Percentiles rank a stretch among this genome's conserved stretches.
Conservation (phyloP, 495 filamentous ascomycete genomes). For the Daldinia concentrica region DNA sequence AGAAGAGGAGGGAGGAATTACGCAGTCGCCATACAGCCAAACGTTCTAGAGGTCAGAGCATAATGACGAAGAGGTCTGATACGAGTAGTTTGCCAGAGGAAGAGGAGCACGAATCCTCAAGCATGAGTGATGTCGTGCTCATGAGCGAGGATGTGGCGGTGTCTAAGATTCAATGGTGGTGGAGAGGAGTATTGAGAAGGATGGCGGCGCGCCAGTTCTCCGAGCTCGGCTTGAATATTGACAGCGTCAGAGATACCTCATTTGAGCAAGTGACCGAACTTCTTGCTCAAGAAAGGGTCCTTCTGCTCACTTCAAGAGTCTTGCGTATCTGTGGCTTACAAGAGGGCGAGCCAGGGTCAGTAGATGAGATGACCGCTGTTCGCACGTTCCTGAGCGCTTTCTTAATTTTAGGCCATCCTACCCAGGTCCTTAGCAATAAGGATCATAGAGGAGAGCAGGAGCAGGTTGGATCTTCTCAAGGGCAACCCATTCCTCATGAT, state of each 20-base stretch:
- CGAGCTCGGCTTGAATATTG: slow-evolving; percentile 75
- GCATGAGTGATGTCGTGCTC: slow-evolving; percentile 56
- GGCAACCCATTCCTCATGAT: slow-evolving; percentile 58
- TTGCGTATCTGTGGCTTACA: slow-evolving; percentile 80
- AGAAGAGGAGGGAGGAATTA: slow-evolving; percentile 72
- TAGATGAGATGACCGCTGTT: slow-evolving; percentile 79
- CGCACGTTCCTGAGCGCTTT: slow-evolving; percentile 93
- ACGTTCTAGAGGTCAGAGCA: slow-evolving; percentile 71
- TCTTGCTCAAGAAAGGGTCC: slow-evolving; percentile 77
- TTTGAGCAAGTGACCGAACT: slow-evolving; percentile 85
- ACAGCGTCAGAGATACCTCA: slow-evolving; percentile 72
- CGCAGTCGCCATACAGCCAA: slow-evolving; percentile 65
- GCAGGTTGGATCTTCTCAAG: slow-evolving; percentile 63
- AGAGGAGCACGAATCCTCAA: slow-evolving; percentile 56
- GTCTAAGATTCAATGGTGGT: slow-evolving; percentile 77
- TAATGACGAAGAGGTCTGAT: slow-evolving; percentile 60
- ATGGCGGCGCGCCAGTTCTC: slow-evolving; percentile 72
- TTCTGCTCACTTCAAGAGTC: slow-evolving; percentile 73
- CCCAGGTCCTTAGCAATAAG: slow-evolving; percentile 86
- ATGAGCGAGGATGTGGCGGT: slow-evolving; percentile 75
- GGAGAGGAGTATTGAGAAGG: slow-evolving; percentile 70
- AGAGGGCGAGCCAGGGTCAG: slow-evolving; percentile 71
- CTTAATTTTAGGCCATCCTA: slow-evolving; percentile 90
- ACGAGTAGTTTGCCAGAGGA: slow-evolving; percentile 62
- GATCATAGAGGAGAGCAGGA: slow-evolving; percentile 78